Conservation (phyloP, 768 basidiomycete species). For the Pholiota microspora region DNA sequence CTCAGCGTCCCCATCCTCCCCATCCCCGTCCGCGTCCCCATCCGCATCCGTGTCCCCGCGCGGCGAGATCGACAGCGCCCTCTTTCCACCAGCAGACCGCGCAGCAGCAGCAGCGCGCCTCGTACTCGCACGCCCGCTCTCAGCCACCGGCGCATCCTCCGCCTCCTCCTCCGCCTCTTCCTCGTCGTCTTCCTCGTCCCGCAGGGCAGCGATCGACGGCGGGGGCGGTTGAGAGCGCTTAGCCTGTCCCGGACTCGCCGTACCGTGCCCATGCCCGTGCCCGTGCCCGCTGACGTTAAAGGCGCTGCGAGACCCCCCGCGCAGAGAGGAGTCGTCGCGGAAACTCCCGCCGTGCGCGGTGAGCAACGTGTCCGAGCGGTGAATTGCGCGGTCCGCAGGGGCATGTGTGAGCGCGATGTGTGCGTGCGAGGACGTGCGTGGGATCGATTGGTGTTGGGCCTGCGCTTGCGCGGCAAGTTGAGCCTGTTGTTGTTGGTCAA, state of each 20-base stretch:
- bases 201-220: conserved; percentile 23
- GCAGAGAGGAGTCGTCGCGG: neutral
- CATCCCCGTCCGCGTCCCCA: conserved; percentile 19
- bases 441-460: conserved; percentile 20
- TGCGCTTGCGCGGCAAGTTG: conserved; percentile 12
- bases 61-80: conserved; percentile 12
- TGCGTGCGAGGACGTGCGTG: conserved; percentile 11
- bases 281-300: no score
- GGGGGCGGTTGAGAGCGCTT: conserved; percentile 18
- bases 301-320: no score
- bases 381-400: conserved; percentile 22
- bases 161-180: conserved; percentile 21
- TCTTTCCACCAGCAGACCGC: conserved; percentile 8
- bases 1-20: conserved; percentile 26
- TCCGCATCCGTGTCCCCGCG: conserved; percentile 26
- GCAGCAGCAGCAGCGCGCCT: neutral
- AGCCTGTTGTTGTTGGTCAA: conserved; percentile 41
- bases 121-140: neutral
- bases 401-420: conserved; percentile 17
- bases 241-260: no score
- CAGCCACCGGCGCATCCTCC: conserved; percentile 12
- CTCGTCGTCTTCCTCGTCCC: conserved; percentile 16
- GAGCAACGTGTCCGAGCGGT: conserved; percentile 26
- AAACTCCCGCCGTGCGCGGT: conserved; percentile 13
- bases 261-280: no score